phyloP scores from a whole-genome alignment of 306 rosid genomes.

The Hylodesmum podocarpum region DNA sequence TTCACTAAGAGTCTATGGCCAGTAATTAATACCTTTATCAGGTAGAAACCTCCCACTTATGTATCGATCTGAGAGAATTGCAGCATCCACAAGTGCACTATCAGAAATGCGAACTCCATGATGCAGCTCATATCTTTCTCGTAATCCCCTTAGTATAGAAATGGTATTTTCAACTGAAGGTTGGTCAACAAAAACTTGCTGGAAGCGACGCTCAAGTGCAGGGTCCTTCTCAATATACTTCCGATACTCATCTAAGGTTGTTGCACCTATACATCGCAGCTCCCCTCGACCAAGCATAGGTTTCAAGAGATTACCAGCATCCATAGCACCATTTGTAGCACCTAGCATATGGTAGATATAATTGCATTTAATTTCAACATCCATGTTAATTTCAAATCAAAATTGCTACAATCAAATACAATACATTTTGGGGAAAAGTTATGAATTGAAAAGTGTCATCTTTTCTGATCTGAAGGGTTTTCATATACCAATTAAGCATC shows the following conservation, averaged over 20 bases:
- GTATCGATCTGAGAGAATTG: conserved; percentile 94
- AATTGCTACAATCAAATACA: not conserved
- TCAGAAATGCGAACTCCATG: conserved; percentile 99
- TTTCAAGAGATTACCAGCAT: conserved; percentile 97
- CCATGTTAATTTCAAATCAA: conserved; percentile 9
- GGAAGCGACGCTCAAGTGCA: conserved; percentile 96
- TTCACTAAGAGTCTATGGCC: not conserved
- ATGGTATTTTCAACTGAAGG: conserved; percentile 87
- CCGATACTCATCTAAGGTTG: conserved; percentile 92
- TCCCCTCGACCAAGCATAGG: conserved; percentile 99
- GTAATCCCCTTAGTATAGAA: conserved; percentile 87
- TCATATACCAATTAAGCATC: not conserved
- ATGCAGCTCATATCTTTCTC: conserved; percentile 98
- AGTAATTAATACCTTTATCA: conserved; percentile 76
- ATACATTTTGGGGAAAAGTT: not conserved
- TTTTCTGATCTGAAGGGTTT: conserved; percentile 5
- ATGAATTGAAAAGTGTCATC: conserved; percentile 8
- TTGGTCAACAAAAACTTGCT: conserved; percentile 97
- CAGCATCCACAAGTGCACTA: conserved; percentile 96
- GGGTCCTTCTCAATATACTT: conserved; percentile 98
- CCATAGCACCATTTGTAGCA: conserved; percentile 98
- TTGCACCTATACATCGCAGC: conserved; percentile 95
- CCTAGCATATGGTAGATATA: conserved; percentile 49
- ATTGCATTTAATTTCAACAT: conserved; percentile 19
- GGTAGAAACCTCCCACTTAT: conserved; percentile 98